These are phyloP conservation scores for Penicillium polonicum DNA, from an alignment of 2,329 filamentous ascomycete species.

Conservation along the genomic window DNA sequence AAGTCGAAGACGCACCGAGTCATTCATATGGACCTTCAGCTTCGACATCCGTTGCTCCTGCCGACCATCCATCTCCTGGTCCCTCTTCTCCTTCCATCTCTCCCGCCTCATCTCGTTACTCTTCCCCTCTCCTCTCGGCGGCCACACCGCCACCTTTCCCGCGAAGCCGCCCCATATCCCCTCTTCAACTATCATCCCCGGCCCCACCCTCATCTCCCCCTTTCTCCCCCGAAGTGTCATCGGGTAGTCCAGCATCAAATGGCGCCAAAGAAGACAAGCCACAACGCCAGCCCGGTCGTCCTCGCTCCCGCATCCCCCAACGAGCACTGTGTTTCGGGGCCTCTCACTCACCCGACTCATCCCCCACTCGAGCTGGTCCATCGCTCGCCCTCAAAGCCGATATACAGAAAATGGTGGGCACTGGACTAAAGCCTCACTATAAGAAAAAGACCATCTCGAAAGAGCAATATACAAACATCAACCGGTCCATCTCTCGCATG, in stretches of 20 bases:
- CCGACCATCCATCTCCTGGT: conserved; percentile 39
- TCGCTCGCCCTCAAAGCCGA: conserved; percentile 82
- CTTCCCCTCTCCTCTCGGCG: conserved; percentile 41
- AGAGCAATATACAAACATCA: conserved; percentile 90
- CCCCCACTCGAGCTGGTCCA: conserved; percentile 65
- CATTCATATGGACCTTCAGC: conserved; percentile 34
- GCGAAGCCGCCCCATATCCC: conserved; percentile 36
- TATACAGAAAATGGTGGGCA: conserved; percentile 83
- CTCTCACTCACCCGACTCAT: conserved; percentile 58
- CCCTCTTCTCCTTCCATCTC: conserved; percentile 46
- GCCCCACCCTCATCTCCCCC: conserved; percentile 33
- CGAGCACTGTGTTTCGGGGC: conserved; percentile 20
- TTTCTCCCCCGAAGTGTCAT: conserved; percentile 72
- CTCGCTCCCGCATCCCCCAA: conserved; percentile 28
- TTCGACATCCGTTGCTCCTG: conserved; percentile 37
- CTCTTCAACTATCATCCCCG: conserved; percentile 36
- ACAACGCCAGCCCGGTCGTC: conserved; percentile 16
- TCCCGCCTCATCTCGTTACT: conserved; percentile 41
- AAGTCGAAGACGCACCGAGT: conserved; percentile 66
- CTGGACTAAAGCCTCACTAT: conserved; percentile 79
- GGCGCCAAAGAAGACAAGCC: conserved; percentile 6
- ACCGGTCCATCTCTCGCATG: conserved; percentile 81
- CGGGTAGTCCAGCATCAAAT: conserved; percentile 47
- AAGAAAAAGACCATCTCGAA: conserved; percentile 75
- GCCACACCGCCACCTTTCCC: conserved; percentile 41